Percentiles rank a stretch among this genome's conserved stretches.
These are phyloP conservation scores for Ophiostoma ips DNA, from an alignment of 2,329 filamentous ascomycete genomes.

Conservation along the genomic window DNA sequence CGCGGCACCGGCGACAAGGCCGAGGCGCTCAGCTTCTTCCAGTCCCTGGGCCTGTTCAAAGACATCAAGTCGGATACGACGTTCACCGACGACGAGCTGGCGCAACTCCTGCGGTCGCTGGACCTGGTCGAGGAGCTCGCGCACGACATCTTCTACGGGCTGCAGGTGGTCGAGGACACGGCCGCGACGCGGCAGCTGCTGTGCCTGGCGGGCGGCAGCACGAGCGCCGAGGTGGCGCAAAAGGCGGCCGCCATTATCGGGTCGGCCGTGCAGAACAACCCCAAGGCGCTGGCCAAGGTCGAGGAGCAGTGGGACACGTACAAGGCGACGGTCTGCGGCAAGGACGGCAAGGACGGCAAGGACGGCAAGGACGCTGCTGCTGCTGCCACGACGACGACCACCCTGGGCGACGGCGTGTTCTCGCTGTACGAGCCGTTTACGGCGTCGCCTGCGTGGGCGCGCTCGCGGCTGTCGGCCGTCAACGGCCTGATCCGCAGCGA, in stretches of 20 bases:
- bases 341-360: constrained; percentile 11
- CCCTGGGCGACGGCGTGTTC: constrained; percentile 18
- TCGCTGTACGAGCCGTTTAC: neutral
- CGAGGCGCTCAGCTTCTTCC: constrained; percentile 28
- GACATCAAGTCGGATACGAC: constrained; percentile 16
- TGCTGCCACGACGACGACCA: neutral
- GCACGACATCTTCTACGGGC: constrained; percentile 57
- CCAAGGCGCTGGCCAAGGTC: constrained; percentile 40
- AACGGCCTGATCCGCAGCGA: constrained; percentile 42
- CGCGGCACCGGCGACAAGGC: constrained; percentile 12
- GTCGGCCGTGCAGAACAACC: constrained; percentile 50
- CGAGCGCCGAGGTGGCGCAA: constrained; percentile 24
- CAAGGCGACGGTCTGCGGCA: constrained; percentile 15
- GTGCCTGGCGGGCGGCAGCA: constrained; percentile 34
- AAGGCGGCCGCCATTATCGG: constrained; percentile 44
- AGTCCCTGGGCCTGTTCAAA: constrained; percentile 36
- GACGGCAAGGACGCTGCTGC: constrained; percentile 19
- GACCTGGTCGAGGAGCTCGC: constrained; percentile 47
- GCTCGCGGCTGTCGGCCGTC: constrained; percentile 34
- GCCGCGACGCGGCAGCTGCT: constrained; percentile 40
- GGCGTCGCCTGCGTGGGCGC: constrained; percentile 17
- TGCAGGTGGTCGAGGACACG: constrained; percentile 44
- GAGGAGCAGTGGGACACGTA: constrained; percentile 32
- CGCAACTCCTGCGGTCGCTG: constrained; percentile 27
- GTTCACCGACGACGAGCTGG: neutral